phyloP scores from a whole-genome alignment of 1,284 basidiomycete species.

The Ceratobasidium sp. region DNA sequence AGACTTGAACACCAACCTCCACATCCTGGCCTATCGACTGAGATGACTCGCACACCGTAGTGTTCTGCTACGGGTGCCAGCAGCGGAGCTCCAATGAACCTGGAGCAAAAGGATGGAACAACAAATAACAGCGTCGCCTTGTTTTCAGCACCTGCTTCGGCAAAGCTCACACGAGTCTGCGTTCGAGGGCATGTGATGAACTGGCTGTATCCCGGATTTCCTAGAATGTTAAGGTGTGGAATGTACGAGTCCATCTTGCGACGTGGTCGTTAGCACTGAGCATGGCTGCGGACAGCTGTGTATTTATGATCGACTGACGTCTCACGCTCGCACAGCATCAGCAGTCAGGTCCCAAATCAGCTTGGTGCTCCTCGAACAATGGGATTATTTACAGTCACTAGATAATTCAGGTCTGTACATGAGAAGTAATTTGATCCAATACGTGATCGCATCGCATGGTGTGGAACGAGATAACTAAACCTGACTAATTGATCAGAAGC shows the following conservation, averaged over 20 bases:
- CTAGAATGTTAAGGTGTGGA: not conserved
- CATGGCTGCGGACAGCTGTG: not conserved
- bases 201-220: conserved; percentile 20
- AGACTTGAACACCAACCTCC: conserved; percentile 17
- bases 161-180: conserved; percentile 30
- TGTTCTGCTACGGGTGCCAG: conserved; percentile 28
- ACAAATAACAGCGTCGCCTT: conserved; percentile 26
- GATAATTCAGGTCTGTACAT: not conserved
- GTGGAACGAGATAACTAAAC: too few relatives aligned
- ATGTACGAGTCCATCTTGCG: not conserved
- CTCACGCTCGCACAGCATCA: not conserved
- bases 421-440: not conserved
- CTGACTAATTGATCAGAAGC: too few relatives aligned
- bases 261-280: conserved; percentile 4
- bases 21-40: conserved; percentile 35
- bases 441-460: not conserved
- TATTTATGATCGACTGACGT: not conserved
- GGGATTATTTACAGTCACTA: not conserved
- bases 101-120: conserved; percentile 35
- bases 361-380: not conserved
- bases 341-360: not conserved
- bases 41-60: conserved; percentile 34
- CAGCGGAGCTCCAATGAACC: conserved; percentile 17
- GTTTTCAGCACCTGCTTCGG: conserved; percentile 27
- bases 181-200: conserved; percentile 39